A percentile compares a stretch with the other conserved stretches of the same genome.
Evolutionary conservation across 306 rosid genomes (phyloP).

Genomic region (Cicer bijugum): DNA sequence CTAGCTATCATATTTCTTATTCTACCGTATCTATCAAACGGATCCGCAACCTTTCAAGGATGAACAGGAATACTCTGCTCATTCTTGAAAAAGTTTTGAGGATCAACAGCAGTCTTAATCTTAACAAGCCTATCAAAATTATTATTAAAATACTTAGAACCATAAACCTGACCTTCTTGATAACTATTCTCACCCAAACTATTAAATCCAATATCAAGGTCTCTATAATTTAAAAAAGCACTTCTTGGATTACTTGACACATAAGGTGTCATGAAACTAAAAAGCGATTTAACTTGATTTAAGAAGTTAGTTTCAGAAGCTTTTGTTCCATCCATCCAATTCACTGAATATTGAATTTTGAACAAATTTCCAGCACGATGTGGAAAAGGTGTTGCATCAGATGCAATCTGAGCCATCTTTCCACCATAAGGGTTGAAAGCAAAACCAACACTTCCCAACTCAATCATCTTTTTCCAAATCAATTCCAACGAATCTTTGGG

Average conservation of each 20-base stretch:
- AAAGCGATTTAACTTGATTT: constrained; percentile 48
- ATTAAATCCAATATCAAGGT: constrained; percentile 74
- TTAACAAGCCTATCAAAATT: constrained; percentile 68
- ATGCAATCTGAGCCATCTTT: constrained; percentile 46
- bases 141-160: constrained; percentile 58
- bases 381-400: constrained; percentile 69
- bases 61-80: constrained; percentile 75
- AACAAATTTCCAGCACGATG: constrained; percentile 73
- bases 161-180: constrained; percentile 65
- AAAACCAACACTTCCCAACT: constrained; percentile 45
- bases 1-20: too few species aligned
- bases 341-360: constrained; percentile 70
- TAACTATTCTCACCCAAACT: constrained; percentile 47
- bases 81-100: constrained; percentile 68
- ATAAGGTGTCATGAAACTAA: constrained; percentile 69
- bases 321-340: constrained; percentile 55
- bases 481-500: constrained; percentile 43
- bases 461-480: constrained; percentile 50
- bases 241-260: constrained; percentile 69
- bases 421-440: constrained; percentile 60
- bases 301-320: constrained; percentile 36
- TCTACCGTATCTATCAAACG: too few species aligned
- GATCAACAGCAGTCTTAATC: constrained; percentile 68
- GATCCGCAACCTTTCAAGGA: background rate
- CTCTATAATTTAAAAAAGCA: constrained; percentile 64